phyloP scores from a whole-genome alignment of 495 filamentous ascomycete species.

The Aspergillus taichungensis region DNA sequence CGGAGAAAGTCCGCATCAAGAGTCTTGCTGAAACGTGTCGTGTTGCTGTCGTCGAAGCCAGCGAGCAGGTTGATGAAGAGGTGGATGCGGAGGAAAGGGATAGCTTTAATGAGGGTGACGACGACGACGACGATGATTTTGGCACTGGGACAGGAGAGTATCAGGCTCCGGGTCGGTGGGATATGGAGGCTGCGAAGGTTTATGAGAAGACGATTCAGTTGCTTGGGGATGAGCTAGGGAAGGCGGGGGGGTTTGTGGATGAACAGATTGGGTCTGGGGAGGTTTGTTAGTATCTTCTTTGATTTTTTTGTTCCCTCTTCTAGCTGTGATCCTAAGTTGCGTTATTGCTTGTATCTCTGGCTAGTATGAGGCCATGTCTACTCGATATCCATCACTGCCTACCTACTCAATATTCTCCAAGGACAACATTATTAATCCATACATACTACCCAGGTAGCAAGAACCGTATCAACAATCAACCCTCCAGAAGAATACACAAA shows the following conservation, averaged over 20 bases:
- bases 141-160: conserved; percentile 17
- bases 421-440: no score
- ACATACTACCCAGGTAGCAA: background rate
- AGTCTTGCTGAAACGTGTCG: conserved; percentile 63
- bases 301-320: background rate
- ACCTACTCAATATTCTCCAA: no score
- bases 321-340: background rate
- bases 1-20: conserved; percentile 75
- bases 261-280: background rate
- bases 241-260: conserved; percentile 16
- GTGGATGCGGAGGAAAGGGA: conserved; percentile 28
- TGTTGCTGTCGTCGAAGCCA: conserved; percentile 51
- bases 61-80: conserved; percentile 26
- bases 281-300: background rate
- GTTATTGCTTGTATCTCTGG: background rate
- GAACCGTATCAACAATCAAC: background rate
- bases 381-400: no score
- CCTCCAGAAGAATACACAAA: background rate
- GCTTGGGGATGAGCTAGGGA: conserved; percentile 52
- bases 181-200: conserved; percentile 64
- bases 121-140: conserved; percentile 28
- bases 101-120: conserved; percentile 28
- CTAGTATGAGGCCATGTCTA: no score
- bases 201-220: conserved; percentile 72
- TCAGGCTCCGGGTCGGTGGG: conserved; percentile 28